Percentiles rank a stretch among this genome's conserved stretches.
These are phyloP conservation scores for Ogataea ramenticola DNA, from an alignment of 805 yeast genomes.

Conservation along the genomic window DNA sequence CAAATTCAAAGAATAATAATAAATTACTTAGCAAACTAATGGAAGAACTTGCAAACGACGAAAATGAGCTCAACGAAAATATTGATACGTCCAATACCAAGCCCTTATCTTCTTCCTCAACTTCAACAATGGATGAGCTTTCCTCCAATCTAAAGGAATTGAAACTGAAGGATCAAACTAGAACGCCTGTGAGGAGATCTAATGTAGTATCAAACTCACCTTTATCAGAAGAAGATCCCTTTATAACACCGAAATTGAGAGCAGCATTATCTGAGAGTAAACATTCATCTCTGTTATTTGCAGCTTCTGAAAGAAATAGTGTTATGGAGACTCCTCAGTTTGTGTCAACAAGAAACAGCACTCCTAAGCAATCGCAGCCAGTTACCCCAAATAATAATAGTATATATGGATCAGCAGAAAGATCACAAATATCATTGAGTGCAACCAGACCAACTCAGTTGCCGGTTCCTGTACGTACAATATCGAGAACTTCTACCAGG, in stretches of 20 bases:
- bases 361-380: background rate
- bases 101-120: background rate
- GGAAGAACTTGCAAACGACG: conserved; percentile 25
- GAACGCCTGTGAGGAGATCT: background rate
- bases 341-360: too few relatives aligned
- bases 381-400: conserved; percentile 1
- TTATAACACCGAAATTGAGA: conserved; percentile 18
- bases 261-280: background rate
- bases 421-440: background rate
- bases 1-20: conserved; percentile 8
- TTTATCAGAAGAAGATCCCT: conserved; percentile 13
- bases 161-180: background rate
- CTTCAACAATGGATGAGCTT: background rate
- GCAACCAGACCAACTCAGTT: background rate
- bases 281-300: background rate
- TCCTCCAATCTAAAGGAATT: too few relatives aligned
- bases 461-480: background rate
- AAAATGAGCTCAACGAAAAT: conserved; percentile 12
- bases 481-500: background rate
- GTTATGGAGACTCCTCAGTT: background rate
- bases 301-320: background rate
- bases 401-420: background rate
- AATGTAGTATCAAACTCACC: background rate
- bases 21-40: conserved; percentile 23
- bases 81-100: background rate